Conservation (phyloP, 2,329 filamentous ascomycete species). For the Tolypocladium ophioglossoides region DNA sequence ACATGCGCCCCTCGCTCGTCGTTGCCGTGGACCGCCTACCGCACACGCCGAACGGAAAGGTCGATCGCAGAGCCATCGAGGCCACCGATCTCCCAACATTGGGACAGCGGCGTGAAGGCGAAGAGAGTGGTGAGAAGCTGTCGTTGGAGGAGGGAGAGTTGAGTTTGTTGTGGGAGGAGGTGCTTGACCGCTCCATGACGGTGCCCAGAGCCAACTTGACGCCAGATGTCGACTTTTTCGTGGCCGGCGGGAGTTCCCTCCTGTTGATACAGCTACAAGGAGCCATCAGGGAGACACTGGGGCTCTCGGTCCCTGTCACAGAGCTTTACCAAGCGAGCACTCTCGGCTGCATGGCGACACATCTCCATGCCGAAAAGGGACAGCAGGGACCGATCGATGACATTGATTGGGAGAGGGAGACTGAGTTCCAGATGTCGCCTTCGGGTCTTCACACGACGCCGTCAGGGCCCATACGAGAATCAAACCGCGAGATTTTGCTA, state of each 20-base stretch:
- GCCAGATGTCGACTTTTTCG: slow-evolving; percentile 27
- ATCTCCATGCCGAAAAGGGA: slow-evolving; percentile 12
- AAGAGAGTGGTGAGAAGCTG: background rate
- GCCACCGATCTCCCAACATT: background rate
- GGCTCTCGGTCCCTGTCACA: slow-evolving; percentile 17
- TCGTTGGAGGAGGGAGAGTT: slow-evolving; percentile 1
- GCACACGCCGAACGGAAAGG: background rate
- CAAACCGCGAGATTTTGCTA: background rate
- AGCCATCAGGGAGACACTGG: slow-evolving; percentile 19
- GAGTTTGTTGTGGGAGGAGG: slow-evolving; percentile 6
- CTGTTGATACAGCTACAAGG: slow-evolving; percentile 23
- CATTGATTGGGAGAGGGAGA: slow-evolving; percentile 5
- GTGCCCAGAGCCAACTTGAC: slow-evolving; percentile 4
- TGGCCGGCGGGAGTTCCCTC: slow-evolving; percentile 30
- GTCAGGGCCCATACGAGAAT: background rate
- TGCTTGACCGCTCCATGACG: slow-evolving; percentile 1
- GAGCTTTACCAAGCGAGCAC: slow-evolving; percentile 28
- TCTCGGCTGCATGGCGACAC: slow-evolving; percentile 25
- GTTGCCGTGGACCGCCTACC: slow-evolving; percentile 1
- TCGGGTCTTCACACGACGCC: background rate
- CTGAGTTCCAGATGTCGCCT: slow-evolving; percentile 13
- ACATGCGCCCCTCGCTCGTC: slow-evolving; percentile 2
- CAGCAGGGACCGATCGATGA: background rate
- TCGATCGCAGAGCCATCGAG: background rate
- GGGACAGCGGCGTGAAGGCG: background rate